Evolutionary conservation across 2,329 filamentous ascomycete species (phyloP).

Genomic region (Fusarium nodosum): DNA sequence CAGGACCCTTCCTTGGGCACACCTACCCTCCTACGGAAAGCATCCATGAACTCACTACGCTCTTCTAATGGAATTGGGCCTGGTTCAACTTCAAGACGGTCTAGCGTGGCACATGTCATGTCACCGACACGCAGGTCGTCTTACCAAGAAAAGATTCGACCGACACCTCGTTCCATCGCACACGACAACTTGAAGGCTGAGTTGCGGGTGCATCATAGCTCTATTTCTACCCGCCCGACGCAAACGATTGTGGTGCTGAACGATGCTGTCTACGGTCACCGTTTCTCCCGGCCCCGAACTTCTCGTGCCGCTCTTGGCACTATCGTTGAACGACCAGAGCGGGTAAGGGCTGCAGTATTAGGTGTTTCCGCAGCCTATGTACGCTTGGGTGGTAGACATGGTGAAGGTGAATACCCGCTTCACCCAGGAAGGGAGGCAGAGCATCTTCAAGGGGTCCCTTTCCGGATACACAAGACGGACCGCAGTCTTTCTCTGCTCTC

Average conservation of each 20-base stretch:
- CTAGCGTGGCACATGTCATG: conserved; percentile 61
- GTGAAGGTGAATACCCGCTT: conserved; percentile 76
- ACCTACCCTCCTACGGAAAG: conserved; percentile 67
- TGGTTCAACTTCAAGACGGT: conserved; percentile 60
- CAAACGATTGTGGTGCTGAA: conserved; percentile 88
- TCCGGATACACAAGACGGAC: conserved; percentile 85
- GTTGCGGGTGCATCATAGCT: conserved; percentile 71
- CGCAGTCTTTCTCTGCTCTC: conserved; percentile 79
- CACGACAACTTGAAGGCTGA: conserved; percentile 78
- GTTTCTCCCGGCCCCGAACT: conserved; percentile 86
- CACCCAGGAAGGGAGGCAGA: conserved; percentile 71
- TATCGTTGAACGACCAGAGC: conserved; percentile 94
- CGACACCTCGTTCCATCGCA: conserved; percentile 71
- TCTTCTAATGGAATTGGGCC: conserved; percentile 60
- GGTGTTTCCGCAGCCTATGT: conserved; percentile 92
- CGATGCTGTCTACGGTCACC: conserved; percentile 94
- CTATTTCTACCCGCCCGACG: conserved; percentile 57
- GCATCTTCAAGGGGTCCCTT: conserved; percentile 74
- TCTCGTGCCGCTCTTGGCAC: conserved; percentile 77
- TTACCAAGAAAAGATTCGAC: conserved; percentile 54
- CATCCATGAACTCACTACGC: conserved; percentile 69
- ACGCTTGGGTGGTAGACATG: conserved; percentile 84
- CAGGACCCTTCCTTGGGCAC: conserved; percentile 62
- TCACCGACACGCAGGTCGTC: conserved; percentile 60
- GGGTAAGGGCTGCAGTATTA: conserved; percentile 85